A percentile compares a stretch with the other conserved stretches of the same genome.
Evolutionary conservation across 768 basidiomycete species (phyloP).

Genomic region (Suillus subalutaceus): DNA sequence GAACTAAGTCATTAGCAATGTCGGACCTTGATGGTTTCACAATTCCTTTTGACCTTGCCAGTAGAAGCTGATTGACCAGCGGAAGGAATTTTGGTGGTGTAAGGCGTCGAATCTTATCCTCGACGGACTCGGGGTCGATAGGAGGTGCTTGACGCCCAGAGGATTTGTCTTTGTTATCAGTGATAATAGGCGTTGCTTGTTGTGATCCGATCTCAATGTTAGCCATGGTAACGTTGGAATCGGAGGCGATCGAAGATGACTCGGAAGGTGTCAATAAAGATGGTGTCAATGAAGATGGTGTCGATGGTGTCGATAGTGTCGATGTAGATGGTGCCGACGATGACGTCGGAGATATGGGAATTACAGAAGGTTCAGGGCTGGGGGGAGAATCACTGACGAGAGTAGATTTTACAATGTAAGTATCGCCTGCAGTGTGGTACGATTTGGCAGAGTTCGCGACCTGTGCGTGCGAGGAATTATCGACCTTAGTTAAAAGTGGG

Average conservation of each 20-base stretch:
- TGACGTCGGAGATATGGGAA: background rate
- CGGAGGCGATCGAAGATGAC: background rate
- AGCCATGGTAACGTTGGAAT: background rate
- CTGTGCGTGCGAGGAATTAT: background rate
- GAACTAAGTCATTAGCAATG: conserved; percentile 38
- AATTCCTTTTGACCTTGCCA: conserved; percentile 31
- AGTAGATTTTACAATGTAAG: background rate
- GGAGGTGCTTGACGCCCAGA: conserved; percentile 6
- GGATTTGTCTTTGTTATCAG: conserved; percentile 11
- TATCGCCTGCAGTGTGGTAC: too few relatives aligned
- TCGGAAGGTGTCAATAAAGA: background rate
- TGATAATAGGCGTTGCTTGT: conserved; percentile 7
- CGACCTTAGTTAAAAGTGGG: too few relatives aligned
- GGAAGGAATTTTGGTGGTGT: conserved; percentile 34
- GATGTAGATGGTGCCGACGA: background rate
- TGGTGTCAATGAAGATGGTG: background rate
- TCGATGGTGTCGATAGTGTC: too few relatives aligned
- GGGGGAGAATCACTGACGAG: background rate
- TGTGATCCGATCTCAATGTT: conserved; percentile 4
- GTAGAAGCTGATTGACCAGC: conserved; percentile 27
- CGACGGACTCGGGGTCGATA: conserved; percentile 1
- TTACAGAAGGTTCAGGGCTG: background rate
- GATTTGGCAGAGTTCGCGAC: background rate
- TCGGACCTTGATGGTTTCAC: conserved; percentile 39
- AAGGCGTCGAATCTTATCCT: conserved; percentile 16